A percentile compares a stretch with the other conserved stretches of the same genome.
phyloP scores from a whole-genome alignment of 768 basidiomycete species.

The Lenzites betulinus region DNA sequence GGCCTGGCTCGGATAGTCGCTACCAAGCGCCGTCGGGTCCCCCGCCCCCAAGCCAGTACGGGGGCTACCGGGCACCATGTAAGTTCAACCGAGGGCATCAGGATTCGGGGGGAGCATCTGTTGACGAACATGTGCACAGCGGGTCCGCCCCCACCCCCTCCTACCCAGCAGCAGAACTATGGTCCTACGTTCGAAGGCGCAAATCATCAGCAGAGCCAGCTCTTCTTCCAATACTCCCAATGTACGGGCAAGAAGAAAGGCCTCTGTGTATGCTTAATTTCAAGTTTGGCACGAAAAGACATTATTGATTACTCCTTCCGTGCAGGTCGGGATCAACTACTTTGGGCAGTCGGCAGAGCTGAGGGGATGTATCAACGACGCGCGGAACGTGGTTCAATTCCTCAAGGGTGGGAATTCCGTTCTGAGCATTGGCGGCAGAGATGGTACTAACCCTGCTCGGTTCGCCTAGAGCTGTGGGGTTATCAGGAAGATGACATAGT shows the following conservation, averaged over 20 bases:
- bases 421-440: too few relatives aligned
- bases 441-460: too few relatives aligned
- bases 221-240: conserved; percentile 57
- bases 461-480: conserved; percentile 39
- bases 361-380: conserved; percentile 63
- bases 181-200: conserved; percentile 45
- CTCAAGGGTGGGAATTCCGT: conserved; percentile 35
- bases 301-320: background rate
- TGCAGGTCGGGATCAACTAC: conserved; percentile 59
- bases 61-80: conserved; percentile 30
- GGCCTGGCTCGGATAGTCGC: background rate
- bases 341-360: conserved; percentile 44
- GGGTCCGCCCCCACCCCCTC: conserved; percentile 36
- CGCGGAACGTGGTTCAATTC: conserved; percentile 53
- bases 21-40: conserved; percentile 13
- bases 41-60: conserved; percentile 21
- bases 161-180: conserved; percentile 42
- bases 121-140: conserved; percentile 17
- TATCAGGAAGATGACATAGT: conserved; percentile 60
- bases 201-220: conserved; percentile 37
- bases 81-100: background rate
- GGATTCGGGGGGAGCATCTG: background rate
- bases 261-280: conserved; percentile 43
- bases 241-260: conserved; percentile 58
- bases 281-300: background rate